Evolutionary conservation across 2,329 filamentous ascomycete species (phyloP).

Genomic region (Chrysoporthe cubensis): DNA sequence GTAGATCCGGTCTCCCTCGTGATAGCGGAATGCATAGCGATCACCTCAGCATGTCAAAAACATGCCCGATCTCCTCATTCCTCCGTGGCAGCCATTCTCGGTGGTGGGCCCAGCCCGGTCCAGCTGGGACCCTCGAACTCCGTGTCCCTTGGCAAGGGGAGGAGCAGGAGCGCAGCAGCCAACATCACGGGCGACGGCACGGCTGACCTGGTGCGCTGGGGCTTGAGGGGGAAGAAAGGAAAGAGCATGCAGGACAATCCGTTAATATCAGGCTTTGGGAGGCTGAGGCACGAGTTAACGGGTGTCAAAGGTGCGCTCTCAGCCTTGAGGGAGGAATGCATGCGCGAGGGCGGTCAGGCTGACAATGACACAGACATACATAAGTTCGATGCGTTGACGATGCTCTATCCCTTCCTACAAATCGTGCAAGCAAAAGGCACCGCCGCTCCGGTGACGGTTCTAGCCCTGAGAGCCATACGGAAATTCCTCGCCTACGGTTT

Average conservation of each 20-base stretch:
- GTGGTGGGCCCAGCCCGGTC: conserved; percentile 68
- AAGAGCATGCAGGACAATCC: conserved; percentile 98
- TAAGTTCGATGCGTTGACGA: conserved; percentile 83
- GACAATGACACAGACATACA: conserved; percentile 68
- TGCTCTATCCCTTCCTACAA: conserved; percentile 92
- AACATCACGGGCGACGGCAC: conserved; percentile 45
- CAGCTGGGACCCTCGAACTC: conserved; percentile 55
- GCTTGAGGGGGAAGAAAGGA: conserved; percentile 89
- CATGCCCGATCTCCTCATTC: conserved; percentile 95
- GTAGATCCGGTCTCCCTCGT: conserved; percentile 91
- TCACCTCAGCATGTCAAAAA: conserved; percentile 98
- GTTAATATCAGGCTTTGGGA: conserved; percentile 91
- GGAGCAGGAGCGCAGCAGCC: conserved; percentile 46
- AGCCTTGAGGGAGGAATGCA: not conserved
- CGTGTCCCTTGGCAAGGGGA: conserved; percentile 43
- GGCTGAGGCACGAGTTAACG: conserved; percentile 84
- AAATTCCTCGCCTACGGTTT: conserved; percentile 98
- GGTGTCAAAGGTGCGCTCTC: conserved; percentile 70
- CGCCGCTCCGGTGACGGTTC: conserved; percentile 92
- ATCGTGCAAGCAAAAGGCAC: conserved; percentile 96
- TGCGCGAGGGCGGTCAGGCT: conserved; percentile 29
- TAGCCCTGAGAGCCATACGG: conserved; percentile 89
- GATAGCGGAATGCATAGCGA: conserved; percentile 97
- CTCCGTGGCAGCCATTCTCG: conserved; percentile 92
- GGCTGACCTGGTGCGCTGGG: conserved; percentile 74